Base-by-base conservation (phyloP, 257 asterid genomes). In the Solanum pimpinellifolium region DNA sequence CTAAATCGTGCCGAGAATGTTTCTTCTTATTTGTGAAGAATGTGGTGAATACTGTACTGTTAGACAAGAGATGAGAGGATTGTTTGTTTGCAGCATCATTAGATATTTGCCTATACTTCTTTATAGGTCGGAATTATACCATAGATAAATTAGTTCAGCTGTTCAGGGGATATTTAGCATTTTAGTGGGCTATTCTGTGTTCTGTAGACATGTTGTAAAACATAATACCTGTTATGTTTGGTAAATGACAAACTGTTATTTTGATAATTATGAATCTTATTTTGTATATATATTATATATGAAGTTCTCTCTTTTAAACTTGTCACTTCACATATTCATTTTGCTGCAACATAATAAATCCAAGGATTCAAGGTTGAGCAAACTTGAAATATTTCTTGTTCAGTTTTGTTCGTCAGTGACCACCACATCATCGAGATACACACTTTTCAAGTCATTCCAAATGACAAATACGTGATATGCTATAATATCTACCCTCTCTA, bases 1-100 rank as follows among this genome's bases (percentile, higher is more conserved):
- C 94, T 86, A 90, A 85, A 87, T 91, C 93, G 66, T 95, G 98
- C 91, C 88, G 94, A 69, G 94, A 92, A 83, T 95, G 98, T 89
- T 95, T 94, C 90, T 93, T 85, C 84, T 88, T 20, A 46, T 93
- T 91, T 90, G 98, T 93, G 42, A 93, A 94, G 90, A 92, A 93
- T 83, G 94, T 92, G 33, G 94, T 95, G 31, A 87, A 66, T 89
- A 69, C 91, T 72, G 87, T 83, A 83, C 13, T 92, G 90, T 87
- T 86, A 84, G 91, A 91, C 88, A 92, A 49, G 69, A 81, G 85
- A 65, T 81, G 69, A 81, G 4, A 5, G 11, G 39, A 18, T 80
- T 16, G 27, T 5, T 47, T 16, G 44, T 27, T 46, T 80, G 16
- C 1, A 10, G 29, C 27, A 80, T 18, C 56, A 27, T 80, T 18